Conservation (phyloP, 2,329 filamentous ascomycete genomes). For the Monascus ruber region DNA sequence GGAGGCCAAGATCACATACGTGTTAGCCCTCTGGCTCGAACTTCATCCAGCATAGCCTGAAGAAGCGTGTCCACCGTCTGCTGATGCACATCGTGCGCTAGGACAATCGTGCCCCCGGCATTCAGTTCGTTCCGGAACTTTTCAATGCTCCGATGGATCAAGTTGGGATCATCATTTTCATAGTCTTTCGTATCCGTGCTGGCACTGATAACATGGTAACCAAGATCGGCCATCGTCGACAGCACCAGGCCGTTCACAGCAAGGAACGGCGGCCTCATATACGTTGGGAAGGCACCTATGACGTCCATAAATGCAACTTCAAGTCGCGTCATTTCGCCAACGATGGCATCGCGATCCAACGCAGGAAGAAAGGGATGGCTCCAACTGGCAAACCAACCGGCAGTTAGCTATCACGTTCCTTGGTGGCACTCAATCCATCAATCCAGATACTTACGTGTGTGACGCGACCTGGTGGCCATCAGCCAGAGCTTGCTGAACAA, state of each 20-base stretch:
- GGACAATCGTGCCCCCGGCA: constrained; percentile 19
- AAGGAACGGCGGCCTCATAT: constrained; percentile 39
- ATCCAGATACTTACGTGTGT: constrained; percentile 26
- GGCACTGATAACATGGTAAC: constrained; percentile 35
- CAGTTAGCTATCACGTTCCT: neutral
- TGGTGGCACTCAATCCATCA: neutral
- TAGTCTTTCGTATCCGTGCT: constrained; percentile 36
- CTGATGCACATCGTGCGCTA: constrained; percentile 29
- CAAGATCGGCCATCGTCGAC: constrained; percentile 27
- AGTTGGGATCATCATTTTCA: constrained; percentile 18
- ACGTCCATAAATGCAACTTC: constrained; percentile 30
- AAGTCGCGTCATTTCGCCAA: constrained; percentile 29
- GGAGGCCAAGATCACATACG: constrained; percentile 10
- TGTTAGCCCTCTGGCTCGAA: constrained; percentile 31
- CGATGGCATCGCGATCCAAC: constrained; percentile 20
- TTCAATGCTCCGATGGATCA: constrained; percentile 19
- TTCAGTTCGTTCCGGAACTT: constrained; percentile 21
- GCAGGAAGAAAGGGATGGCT: constrained; percentile 28
- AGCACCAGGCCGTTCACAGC: constrained; percentile 21
- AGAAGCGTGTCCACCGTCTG: constrained; percentile 24
- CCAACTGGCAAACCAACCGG: constrained; percentile 17
- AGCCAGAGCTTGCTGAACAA: constrained; percentile 17
- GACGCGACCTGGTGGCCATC: constrained; percentile 38
- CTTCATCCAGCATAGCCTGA: constrained; percentile 22
- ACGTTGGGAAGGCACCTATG: constrained; percentile 35